Evolutionary conservation across 2,329 filamentous ascomycete genomes (phyloP).

Genomic region (Hortaea werneckii): DNA sequence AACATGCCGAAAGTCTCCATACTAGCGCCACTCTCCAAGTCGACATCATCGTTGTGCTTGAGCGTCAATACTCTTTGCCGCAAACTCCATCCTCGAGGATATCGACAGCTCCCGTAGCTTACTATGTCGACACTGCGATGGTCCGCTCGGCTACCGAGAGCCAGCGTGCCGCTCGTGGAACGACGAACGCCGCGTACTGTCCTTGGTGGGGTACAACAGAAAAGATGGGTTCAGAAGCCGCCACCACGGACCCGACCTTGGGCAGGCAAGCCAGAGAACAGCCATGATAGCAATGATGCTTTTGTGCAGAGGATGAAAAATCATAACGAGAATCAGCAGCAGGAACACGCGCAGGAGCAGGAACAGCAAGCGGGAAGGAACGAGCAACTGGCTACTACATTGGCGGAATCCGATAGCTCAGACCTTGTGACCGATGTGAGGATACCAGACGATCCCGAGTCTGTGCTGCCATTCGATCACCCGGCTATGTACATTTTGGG

Average conservation of each 20-base stretch:
- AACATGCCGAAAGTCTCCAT: not conserved
- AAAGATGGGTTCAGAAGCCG: constrained; percentile 12
- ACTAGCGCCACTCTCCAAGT: not conserved
- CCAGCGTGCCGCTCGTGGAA: not conserved
- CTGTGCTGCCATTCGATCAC: constrained; percentile 47
- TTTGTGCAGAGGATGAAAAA: constrained; percentile 2
- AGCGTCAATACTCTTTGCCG: not conserved
- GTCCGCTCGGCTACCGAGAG: constrained; percentile 9
- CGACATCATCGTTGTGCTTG: not conserved
- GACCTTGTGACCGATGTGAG: constrained; percentile 49
- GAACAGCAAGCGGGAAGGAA: constrained; percentile 18
- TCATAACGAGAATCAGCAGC: constrained; percentile 5
- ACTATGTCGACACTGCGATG: constrained; percentile 12
- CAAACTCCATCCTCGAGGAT: not conserved
- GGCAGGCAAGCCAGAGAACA: constrained; percentile 6
- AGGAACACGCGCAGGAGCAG: constrained; percentile 4
- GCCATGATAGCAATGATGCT: constrained; percentile 1
- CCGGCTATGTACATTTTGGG: constrained; percentile 48
- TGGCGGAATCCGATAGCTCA: constrained; percentile 36
- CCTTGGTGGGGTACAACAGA: constrained; percentile 4
- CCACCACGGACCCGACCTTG: constrained; percentile 10
- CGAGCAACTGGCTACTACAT: constrained; percentile 33
- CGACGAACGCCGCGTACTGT: not conserved
- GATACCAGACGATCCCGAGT: constrained; percentile 51
- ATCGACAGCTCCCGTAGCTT: not conserved